Percentiles rank a stretch among this genome's conserved stretches.
Evolutionary conservation across 2,329 filamentous ascomycete genomes (phyloP).

Genomic region (Colletotrichum nymphaeae): DNA sequence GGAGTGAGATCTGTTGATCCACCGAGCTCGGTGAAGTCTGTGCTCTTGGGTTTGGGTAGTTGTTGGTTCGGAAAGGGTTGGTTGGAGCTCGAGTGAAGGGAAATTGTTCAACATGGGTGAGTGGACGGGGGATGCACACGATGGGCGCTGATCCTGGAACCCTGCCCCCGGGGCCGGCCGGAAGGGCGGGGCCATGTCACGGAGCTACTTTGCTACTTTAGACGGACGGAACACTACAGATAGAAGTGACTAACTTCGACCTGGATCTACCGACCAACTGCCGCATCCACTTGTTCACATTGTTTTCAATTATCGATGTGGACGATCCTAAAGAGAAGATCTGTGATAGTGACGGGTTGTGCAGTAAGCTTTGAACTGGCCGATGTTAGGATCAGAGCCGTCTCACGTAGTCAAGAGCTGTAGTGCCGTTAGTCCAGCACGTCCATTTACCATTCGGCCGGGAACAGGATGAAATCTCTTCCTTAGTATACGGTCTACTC

Average conservation of each 20-base stretch:
- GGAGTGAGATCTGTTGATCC: neutral
- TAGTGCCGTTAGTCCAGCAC: neutral
- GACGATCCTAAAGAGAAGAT: neutral
- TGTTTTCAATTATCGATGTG: neutral
- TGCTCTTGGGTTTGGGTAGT: neutral
- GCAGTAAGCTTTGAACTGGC: neutral
- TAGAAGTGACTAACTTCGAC: neutral
- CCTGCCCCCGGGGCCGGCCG: too few relatives aligned
- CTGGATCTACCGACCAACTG: neutral
- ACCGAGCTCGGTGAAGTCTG: neutral
- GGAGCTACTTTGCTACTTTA: neutral
- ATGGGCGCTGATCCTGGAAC: neutral
- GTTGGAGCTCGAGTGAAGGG: neutral
- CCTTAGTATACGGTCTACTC: neutral
- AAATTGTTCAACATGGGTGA: neutral
- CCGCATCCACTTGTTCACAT: neutral
- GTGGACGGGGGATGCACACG: neutral
- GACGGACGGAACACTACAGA: neutral
- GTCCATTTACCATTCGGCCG: neutral
- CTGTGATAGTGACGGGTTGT: neutral
- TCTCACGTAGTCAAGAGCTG: neutral
- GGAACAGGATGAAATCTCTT: neutral
- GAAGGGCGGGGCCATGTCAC: neutral
- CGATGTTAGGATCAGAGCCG: neutral
- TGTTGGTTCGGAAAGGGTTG: neutral